These are phyloP conservation scores for Tieghemiomyces parasiticus DNA, from an alignment of 192 early-diverging fungal genomes.

Conservation along the genomic window DNA sequence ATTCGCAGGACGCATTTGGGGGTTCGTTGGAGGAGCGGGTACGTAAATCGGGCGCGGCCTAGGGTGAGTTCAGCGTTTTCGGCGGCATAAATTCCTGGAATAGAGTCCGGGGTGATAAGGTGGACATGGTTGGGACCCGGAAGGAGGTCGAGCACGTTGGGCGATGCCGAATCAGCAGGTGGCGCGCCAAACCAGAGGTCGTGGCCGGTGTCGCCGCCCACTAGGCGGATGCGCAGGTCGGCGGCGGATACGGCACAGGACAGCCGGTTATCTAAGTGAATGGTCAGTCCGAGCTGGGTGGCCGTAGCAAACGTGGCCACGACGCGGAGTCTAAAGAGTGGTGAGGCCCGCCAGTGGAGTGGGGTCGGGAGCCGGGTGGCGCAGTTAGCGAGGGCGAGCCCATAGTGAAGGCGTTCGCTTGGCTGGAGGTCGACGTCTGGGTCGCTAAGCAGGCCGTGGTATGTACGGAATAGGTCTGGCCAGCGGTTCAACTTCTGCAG, in stretches of 20 bases:
- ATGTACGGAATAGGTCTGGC: neutral
- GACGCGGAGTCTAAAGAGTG: neutral
- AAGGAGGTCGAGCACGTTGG: neutral
- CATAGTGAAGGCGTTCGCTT: neutral
- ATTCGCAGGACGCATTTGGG: neutral
- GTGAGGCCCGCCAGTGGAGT: neutral
- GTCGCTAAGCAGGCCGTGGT: neutral
- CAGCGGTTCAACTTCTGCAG: neutral
- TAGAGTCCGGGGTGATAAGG: neutral
- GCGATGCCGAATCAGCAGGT: no score
- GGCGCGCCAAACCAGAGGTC: slow-evolving; percentile 3
- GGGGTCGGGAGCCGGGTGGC: neutral
- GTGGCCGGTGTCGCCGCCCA: slow-evolving; percentile 2
- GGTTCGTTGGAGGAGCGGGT: neutral
- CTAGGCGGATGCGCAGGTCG: neutral
- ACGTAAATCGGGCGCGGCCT: neutral
- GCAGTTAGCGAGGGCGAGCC: neutral
- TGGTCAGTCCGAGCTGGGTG: neutral
- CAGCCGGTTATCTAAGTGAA: neutral
- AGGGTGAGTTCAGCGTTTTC: neutral
- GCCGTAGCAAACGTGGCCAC: neutral
- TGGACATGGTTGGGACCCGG: neutral
- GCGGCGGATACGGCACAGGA: neutral
- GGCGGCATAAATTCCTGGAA: neutral
- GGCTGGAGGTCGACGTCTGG: neutral